Percentiles rank a stretch among this genome's conserved stretches.
Evolutionary conservation across 1,284 basidiomycete species (phyloP).

Genomic region (Ganoderma resinaceum): DNA sequence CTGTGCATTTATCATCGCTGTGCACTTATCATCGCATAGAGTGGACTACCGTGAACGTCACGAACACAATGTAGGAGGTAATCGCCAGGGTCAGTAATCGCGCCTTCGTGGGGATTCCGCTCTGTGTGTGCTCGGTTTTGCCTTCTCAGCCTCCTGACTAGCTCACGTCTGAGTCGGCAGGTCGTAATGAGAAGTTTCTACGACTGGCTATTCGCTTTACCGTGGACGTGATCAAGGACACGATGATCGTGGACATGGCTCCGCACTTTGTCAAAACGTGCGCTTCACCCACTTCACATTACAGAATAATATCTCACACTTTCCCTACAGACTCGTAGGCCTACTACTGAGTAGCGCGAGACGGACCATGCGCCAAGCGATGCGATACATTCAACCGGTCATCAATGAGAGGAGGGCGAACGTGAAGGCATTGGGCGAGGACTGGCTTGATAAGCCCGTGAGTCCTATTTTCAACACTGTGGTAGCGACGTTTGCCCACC

Average conservation of each 20-base stretch:
- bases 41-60: slow-evolving; percentile 28
- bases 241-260: slow-evolving; percentile 31
- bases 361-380: slow-evolving; percentile 1
- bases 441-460: slow-evolving; percentile 37
- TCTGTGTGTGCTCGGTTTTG: slow-evolving; percentile 30
- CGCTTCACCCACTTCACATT: slow-evolving; percentile 4
- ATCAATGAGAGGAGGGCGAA: slow-evolving; percentile 29
- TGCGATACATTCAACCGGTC: slow-evolving; percentile 25
- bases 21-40: slow-evolving; percentile 18
- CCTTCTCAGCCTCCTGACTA: background rate
- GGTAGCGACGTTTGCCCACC: no score
- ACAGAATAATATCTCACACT: background rate
- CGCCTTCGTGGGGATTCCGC: slow-evolving; percentile 38
- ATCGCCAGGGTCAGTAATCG: slow-evolving; percentile 37
- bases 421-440: slow-evolving; percentile 28
- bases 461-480: background rate
- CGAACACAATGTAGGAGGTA: slow-evolving; percentile 32
- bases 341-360: slow-evolving; percentile 4
- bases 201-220: slow-evolving; percentile 25
- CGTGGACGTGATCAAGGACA: slow-evolving; percentile 12
- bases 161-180: slow-evolving; percentile 15
- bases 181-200: slow-evolving; percentile 32
- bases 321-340: background rate
- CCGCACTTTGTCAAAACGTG: slow-evolving; percentile 41
- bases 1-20: background rate